Percentiles rank a stretch among this genome's conserved stretches.
Evolutionary conservation across 2,329 filamentous ascomycete genomes (phyloP).

Genomic region (Magnaporthiopsis incrustans): DNA sequence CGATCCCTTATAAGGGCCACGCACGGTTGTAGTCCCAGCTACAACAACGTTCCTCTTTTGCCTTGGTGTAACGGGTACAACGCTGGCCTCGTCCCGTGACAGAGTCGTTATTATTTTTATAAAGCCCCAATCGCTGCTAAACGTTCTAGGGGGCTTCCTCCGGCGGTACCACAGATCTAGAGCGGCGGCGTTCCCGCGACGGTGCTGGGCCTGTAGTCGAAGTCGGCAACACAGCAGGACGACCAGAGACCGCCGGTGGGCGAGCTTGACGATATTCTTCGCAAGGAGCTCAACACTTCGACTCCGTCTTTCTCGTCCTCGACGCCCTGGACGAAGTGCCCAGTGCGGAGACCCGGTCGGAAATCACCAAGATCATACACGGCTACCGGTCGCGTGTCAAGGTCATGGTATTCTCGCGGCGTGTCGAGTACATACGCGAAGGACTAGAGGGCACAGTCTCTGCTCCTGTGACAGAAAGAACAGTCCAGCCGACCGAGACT

Average conservation of each 20-base stretch:
- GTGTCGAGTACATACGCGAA: too few relatives aligned
- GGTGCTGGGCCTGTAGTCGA: neutral
- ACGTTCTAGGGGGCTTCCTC: neutral
- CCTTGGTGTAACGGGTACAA: too few relatives aligned
- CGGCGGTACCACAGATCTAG: neutral
- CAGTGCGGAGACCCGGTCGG: neutral
- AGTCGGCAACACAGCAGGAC: neutral
- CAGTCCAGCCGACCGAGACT: too few relatives aligned
- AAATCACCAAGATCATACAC: neutral
- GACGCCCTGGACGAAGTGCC: neutral
- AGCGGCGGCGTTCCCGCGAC: neutral
- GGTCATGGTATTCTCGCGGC: constrained; percentile 1
- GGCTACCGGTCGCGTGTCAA: neutral
- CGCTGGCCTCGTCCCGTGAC: too few relatives aligned
- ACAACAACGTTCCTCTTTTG: too few relatives aligned
- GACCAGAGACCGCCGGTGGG: neutral
- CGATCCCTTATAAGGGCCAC: too few relatives aligned
- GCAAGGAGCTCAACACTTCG: neutral
- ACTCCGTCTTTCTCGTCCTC: neutral
- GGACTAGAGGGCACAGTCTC: too few relatives aligned
- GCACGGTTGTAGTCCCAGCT: too few relatives aligned
- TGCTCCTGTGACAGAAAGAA: too few relatives aligned
- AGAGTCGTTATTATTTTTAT: too few relatives aligned
- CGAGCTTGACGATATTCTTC: neutral
- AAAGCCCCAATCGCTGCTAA: neutral